Base-by-base conservation (phyloP, 2,329 filamentous ascomycete species). In the Fusarium sp. region DNA sequence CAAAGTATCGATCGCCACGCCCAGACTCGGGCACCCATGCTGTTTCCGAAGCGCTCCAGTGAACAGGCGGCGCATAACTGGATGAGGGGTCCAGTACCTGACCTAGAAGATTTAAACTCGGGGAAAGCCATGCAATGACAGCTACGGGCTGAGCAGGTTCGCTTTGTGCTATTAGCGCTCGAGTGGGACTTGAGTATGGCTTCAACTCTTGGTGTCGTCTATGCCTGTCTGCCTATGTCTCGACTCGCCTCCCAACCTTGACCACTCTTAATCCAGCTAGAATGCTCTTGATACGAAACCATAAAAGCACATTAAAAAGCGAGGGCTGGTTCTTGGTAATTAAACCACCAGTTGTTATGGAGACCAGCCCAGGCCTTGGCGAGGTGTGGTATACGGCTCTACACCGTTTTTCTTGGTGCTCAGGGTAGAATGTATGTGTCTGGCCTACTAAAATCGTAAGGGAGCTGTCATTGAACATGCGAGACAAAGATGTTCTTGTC, bases 21-120 rank as follows among this genome's bases (percentile, higher is more conserved):
- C 36, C 27, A 19, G 56, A 25, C 42, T 48, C 31, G 2, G n/a
- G 13, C 17, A 62, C 60, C 61, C 61, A 44, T 65, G 61, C 25
- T 31, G 13, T 13, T 27, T 15, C 37, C 35, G 55, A 64, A 61
- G 61, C 51, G 61, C 61, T 65, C 61, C 61, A 64, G 51, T 64
- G 17, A 57, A 37, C 47, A 35, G 36, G 25, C 19, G 32, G 61
- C 61, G 61, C 61, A 53, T 65, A 64, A 65, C 14, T 32, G 10
- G 10, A 51, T 51, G 54, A 64, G 55, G 60, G 60, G 61, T 38
- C 6, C 36, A 32, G 27, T 23, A 37, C 19, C 13, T 11, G 9
- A n/a, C n/a, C 23, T 17, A 13, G 6, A 32, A 15, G 15, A 23
- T 33, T 3, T n/a, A 32, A 42, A 21, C 14, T 35, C 21, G 6